Conservation (phyloP, 139 green algal species). For the Chlamydomonas eustigma region DNA sequence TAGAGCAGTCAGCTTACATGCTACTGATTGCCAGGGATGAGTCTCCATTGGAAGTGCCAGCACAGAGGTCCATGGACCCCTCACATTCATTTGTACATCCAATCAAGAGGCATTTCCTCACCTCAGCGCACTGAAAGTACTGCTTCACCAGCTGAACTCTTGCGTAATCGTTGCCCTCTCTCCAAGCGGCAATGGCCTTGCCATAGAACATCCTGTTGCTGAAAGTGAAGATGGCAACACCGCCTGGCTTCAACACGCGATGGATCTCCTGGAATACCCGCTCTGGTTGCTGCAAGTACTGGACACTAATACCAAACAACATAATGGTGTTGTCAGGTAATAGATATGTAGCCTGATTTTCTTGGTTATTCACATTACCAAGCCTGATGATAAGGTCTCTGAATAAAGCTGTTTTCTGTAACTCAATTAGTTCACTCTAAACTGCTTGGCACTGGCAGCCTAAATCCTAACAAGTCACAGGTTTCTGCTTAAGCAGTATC, state of each 20-base stretch:
- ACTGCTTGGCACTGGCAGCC: no score
- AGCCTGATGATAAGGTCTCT: no score
- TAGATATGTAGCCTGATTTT: slow-evolving; percentile 12
- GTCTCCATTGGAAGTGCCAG: no score
- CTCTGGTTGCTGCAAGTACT: slow-evolving; percentile 86
- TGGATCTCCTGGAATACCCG: slow-evolving; percentile 72
- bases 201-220: slow-evolving; percentile 24
- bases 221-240: slow-evolving; percentile 79
- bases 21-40: no score
- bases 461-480: no score
- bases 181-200: slow-evolving; percentile 68
- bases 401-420: background rate
- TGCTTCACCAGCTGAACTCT: slow-evolving; percentile 32
- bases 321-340: background rate
- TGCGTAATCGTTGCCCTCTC: slow-evolving; percentile 62
- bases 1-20: no score
- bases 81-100: no score
- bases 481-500: no score
- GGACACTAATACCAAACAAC: no score
- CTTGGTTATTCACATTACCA: no score
- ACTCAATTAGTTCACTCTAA: background rate
- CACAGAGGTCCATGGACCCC: no score
- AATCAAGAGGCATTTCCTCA: no score
- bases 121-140: slow-evolving; percentile 16
- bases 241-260: slow-evolving; percentile 81